phyloP scores from a whole-genome alignment of 768 basidiomycete species.

The Amanita pseudoporphyria region DNA sequence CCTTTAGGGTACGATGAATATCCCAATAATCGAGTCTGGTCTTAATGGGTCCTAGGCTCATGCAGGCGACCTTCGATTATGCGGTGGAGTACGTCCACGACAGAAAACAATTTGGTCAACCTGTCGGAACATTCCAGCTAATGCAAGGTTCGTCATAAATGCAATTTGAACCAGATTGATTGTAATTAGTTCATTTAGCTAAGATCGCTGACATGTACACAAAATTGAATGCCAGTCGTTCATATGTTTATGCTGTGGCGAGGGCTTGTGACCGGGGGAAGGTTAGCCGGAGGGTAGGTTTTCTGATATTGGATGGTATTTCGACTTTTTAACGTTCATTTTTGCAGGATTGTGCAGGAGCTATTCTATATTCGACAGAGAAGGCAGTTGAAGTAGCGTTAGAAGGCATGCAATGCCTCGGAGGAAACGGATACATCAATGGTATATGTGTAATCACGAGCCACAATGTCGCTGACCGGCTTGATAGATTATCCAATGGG shows the following conservation, averaged over 20 bases:
- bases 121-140: conserved; percentile 85
- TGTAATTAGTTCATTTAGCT: conserved; percentile 28
- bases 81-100: conserved; percentile 89
- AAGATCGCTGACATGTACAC: conserved; percentile 95
- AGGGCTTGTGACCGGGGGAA: conserved; percentile 76
- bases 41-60: conserved; percentile 41
- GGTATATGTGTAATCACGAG: conserved; percentile 31
- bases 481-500: conserved; percentile 79
- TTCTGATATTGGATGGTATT: neutral
- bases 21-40: conserved; percentile 3
- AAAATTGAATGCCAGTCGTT: conserved; percentile 76
- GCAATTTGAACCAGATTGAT: conserved; percentile 9
- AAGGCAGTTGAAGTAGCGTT: conserved; percentile 84
- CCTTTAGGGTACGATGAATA: conserved; percentile 61
- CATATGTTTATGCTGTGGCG: conserved; percentile 92
- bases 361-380: conserved; percentile 90
- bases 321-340: neutral
- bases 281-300: conserved; percentile 66
- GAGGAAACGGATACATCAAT: conserved; percentile 95
- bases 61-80: conserved; percentile 90
- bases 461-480: neutral
- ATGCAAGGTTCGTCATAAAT: conserved; percentile 67
- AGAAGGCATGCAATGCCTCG: conserved; percentile 89
- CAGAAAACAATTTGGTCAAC: conserved; percentile 82
- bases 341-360: conserved; percentile 84